phyloP scores from a whole-genome alignment of 192 early-diverging fungal species.

The Coemansia sp. region DNA sequence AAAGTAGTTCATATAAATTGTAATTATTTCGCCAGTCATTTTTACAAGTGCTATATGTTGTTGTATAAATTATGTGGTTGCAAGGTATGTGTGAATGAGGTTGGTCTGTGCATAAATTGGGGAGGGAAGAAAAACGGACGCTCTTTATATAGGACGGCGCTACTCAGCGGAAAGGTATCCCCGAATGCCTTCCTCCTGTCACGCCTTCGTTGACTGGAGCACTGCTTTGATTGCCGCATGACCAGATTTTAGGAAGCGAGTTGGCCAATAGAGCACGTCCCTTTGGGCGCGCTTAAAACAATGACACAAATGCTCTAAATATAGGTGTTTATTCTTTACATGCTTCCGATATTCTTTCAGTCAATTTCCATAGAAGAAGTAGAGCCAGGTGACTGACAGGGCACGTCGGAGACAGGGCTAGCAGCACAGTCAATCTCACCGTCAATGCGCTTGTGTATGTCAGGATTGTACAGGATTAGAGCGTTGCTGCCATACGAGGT shows the following conservation, averaged over 20 bases:
- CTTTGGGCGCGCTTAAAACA: not conserved
- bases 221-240: not conserved
- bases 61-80: not conserved
- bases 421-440: not conserved
- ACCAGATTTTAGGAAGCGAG: not conserved
- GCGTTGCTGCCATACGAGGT: not conserved
- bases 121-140: not conserved
- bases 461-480: slow-evolving; percentile 3
- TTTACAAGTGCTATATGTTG: not conserved
- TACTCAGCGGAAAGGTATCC: not conserved
- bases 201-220: not conserved
- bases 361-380: slow-evolving; percentile 3
- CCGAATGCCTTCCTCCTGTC: not conserved
- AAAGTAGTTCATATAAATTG: not conserved
- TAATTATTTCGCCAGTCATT: not conserved
- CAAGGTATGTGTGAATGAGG: not conserved
- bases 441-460: not conserved
- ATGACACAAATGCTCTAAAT: not conserved
- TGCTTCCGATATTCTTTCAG: not conserved
- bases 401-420: not conserved
- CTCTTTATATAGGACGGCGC: not conserved
- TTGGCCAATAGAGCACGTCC: not conserved
- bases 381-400: slow-evolving; percentile 4
- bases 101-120: not conserved
- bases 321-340: not conserved